These are phyloP conservation scores for Hypoxylon sp. DNA, from an alignment of 2,329 filamentous ascomycete species.

Conservation along the genomic window DNA sequence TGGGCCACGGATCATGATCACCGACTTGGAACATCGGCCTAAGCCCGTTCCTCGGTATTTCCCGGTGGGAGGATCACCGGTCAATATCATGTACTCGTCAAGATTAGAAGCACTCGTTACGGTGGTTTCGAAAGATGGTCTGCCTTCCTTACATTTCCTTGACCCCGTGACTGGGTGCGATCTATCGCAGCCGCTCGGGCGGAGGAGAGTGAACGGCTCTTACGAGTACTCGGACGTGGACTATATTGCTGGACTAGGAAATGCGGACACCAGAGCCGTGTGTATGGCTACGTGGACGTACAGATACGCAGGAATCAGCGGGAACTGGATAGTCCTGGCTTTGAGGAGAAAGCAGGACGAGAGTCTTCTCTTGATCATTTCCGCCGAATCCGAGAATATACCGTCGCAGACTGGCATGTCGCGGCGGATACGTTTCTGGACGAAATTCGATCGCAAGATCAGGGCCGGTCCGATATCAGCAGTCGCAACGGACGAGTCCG, in stretches of 20 bases:
- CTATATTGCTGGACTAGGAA: slow-evolving; percentile 64
- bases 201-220: slow-evolving; percentile 42
- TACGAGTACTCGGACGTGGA: slow-evolving; percentile 45
- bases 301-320: slow-evolving; percentile 55
- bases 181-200: slow-evolving; percentile 54
- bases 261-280: slow-evolving; percentile 59
- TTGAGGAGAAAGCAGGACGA: slow-evolving; percentile 50
- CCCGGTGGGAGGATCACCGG: slow-evolving; percentile 53
- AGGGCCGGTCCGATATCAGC: slow-evolving; percentile 61
- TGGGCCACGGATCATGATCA: slow-evolving; percentile 59
- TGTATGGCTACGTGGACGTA: slow-evolving; percentile 30
- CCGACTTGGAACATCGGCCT: slow-evolving; percentile 54
- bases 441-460: slow-evolving; percentile 55
- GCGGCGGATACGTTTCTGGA: slow-evolving; percentile 60
- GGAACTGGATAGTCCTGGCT: slow-evolving; percentile 69
- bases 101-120: slow-evolving; percentile 62
- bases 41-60: slow-evolving; percentile 46
- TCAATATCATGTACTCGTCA: slow-evolving; percentile 63
- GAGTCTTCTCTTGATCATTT: slow-evolving; percentile 65
- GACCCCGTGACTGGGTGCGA: slow-evolving; percentile 62
- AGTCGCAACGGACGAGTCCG: slow-evolving; percentile 61
- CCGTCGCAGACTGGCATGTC: slow-evolving; percentile 37
- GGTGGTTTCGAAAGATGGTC: slow-evolving; percentile 54
- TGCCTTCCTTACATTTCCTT: slow-evolving; percentile 62
- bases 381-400: slow-evolving; percentile 49